These are phyloP conservation scores for Paraphoma sp. DNA, from an alignment of 2,329 filamentous ascomycete species.

Conservation along the genomic window DNA sequence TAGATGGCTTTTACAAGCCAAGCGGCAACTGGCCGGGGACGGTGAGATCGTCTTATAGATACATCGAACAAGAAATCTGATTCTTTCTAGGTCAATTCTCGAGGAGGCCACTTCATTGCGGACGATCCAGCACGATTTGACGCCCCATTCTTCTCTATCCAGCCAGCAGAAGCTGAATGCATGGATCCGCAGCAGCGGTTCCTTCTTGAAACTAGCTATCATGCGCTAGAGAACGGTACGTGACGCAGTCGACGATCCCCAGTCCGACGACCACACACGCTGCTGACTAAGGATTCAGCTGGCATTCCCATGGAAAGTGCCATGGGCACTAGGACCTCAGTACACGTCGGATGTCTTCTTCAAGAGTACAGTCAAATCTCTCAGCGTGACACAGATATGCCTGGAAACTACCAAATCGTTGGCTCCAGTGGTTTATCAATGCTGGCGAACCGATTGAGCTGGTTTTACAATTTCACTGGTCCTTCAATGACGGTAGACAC, in stretches of 20 bases:
- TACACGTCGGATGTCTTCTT: constrained; percentile 21
- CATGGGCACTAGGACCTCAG: constrained; percentile 23
- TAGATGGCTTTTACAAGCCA: constrained; percentile 23
- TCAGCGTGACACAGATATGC: constrained; percentile 14
- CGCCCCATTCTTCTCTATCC: constrained; percentile 29
- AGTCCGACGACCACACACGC: too few species aligned
- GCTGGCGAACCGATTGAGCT: constrained; percentile 27
- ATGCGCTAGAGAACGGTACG: constrained; percentile 37
- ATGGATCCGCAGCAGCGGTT: constrained; percentile 37
- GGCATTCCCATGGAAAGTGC: constrained; percentile 21
- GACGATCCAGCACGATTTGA: constrained; percentile 27
- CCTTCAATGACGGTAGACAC: constrained; percentile 35
- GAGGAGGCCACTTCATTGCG: constrained; percentile 25
- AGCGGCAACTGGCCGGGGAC: constrained; percentile 11
- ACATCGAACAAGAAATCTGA: not conserved
- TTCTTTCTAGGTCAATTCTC: constrained; percentile 2
- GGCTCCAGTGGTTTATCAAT: constrained; percentile 15
- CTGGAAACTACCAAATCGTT: constrained; percentile 11
- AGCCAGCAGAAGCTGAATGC: constrained; percentile 20
- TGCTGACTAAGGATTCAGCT: constrained; percentile 7
- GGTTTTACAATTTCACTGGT: constrained; percentile 34
- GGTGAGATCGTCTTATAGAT: not conserved
- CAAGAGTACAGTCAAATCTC: constrained; percentile 18
- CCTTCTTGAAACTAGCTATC: constrained; percentile 34
- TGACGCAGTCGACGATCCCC: not conserved